Percentiles rank a stretch among this genome's conserved stretches.
Evolutionary conservation across 768 basidiomycete species (phyloP).

Genomic region (Russula vinacea): DNA sequence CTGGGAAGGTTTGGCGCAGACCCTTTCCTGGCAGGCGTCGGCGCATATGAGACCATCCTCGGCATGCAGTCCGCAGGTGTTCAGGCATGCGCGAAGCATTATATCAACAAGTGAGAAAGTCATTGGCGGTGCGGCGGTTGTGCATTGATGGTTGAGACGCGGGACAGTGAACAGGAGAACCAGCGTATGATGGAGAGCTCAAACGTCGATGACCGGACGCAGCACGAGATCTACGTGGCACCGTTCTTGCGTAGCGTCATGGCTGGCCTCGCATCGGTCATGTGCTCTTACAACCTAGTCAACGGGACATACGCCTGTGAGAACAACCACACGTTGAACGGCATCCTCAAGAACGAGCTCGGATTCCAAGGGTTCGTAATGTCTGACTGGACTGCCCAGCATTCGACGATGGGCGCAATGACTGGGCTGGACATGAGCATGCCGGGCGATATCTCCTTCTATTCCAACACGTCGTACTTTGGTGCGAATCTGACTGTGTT

Average conservation of each 20-base stretch:
- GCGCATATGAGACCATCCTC: conserved; percentile 73
- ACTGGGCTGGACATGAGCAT: conserved; percentile 65
- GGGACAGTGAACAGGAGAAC: conserved; percentile 63
- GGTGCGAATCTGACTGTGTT: conserved; percentile 64
- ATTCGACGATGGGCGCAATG: conserved; percentile 57
- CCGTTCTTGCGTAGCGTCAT: conserved; percentile 68
- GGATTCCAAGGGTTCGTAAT: conserved; percentile 78
- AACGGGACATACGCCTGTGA: conserved; percentile 76
- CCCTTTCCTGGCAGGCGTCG: conserved; percentile 78
- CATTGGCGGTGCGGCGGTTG: not conserved
- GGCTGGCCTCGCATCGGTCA: conserved; percentile 69
- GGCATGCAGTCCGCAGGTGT: conserved; percentile 79
- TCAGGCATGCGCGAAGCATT: conserved; percentile 85
- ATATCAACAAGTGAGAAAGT: conserved; percentile 61
- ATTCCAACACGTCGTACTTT: conserved; percentile 52
- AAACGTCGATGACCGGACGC: conserved; percentile 74
- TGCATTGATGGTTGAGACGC: not conserved
- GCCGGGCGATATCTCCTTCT: conserved; percentile 55
- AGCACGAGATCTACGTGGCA: conserved; percentile 71
- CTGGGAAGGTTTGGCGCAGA: conserved; percentile 95
- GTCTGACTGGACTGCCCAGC: conserved; percentile 71
- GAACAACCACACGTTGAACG: conserved; percentile 66
- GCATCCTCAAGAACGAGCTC: conserved; percentile 69
- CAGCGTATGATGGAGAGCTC: conserved; percentile 54
- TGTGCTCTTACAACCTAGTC: conserved; percentile 74